Evolutionary conservation across 1,284 basidiomycete genomes (phyloP).

Genomic region (Pisolithus thermaeus): DNA sequence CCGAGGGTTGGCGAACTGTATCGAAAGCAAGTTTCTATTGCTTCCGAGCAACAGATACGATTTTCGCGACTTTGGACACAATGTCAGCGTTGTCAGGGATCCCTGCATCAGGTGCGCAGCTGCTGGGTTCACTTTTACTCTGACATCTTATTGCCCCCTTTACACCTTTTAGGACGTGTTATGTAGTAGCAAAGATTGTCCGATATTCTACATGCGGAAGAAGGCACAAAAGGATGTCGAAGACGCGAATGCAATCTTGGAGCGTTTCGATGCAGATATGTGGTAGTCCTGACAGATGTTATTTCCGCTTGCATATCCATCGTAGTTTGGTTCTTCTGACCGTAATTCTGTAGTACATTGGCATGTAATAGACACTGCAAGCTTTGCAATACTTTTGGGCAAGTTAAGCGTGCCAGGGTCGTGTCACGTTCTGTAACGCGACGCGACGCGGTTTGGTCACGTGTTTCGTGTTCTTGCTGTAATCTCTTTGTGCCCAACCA

Average conservation of each 20-base stretch:
- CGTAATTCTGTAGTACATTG: background rate
- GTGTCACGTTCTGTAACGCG: slow-evolving; percentile 15
- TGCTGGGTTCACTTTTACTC: background rate
- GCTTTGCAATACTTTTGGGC: background rate
- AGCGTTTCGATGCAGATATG: slow-evolving; percentile 73
- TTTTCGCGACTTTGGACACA: slow-evolving; percentile 96
- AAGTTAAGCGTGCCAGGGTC: background rate
- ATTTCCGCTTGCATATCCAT: background rate
- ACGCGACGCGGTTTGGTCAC: slow-evolving; percentile 24
- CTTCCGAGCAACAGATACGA: slow-evolving; percentile 79
- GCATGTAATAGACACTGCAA: background rate
- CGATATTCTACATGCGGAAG: slow-evolving; percentile 97
- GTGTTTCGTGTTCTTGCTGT: slow-evolving; percentile 14
- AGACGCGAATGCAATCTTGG: slow-evolving; percentile 69
- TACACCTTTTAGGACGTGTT: slow-evolving; percentile 71
- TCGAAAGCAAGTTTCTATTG: slow-evolving; percentile 75
- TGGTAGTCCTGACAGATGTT: slow-evolving; percentile 38
- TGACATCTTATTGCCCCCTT: background rate
- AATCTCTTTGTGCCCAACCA: slow-evolving; percentile 25
- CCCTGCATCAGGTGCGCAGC: slow-evolving; percentile 75
- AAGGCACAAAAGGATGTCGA: slow-evolving; percentile 96
- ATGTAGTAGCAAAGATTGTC: slow-evolving; percentile 95
- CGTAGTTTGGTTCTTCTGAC: background rate
- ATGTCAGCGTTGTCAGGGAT: slow-evolving; percentile 94
- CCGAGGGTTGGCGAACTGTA: slow-evolving; percentile 83